Evolutionary conservation across 495 filamentous ascomycete species (phyloP), one percentile per base, ranked within the genome.

Genomic region (Aspergillus sparsus): DNA sequence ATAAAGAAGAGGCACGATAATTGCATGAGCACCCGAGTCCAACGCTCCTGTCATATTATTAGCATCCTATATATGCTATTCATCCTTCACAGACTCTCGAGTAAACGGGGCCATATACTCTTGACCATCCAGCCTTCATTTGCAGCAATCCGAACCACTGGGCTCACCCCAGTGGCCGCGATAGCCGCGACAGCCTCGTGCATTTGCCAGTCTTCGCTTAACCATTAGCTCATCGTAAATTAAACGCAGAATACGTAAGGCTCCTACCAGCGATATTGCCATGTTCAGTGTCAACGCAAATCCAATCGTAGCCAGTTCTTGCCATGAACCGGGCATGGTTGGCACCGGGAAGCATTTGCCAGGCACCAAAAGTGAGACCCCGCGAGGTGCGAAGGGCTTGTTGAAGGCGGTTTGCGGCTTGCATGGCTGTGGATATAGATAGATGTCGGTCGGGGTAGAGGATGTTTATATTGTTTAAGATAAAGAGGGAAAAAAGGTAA

Each of bases 161-260:
- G 87, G 11, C 82, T 85, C 0, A 85, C 84, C n/a, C 86, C 87
- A 58, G 81, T 80, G 11, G 80, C 80, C 6, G 88, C 86, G 63
- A 88, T 87, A 4, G 86, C 85, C 15, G 87, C 86, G 31, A 92
- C 88, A 8, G 88, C 83, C 60, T 91, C 89, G 68, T 93, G 90
- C 89, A 93, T 93, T 27, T 27, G 21, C 21, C 21, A 27, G 3
- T 27, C 21, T 27, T 27, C 21, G 21, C 3, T 27, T 27, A 27
- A 27, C 21, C 21, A 27, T 27, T 27, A 27, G 21, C 21, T 27
- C 21, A 27, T 27, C 21, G 21, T 27, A 27, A 27, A 27, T 3
- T 3, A 27, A 27, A 27, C 21, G 21, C 21, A 27, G 21, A 1
- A 27, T 27, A 27, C 21, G 1, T 27, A 27, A 27, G 21, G n/a